Evolutionary conservation across 1,284 basidiomycete species (phyloP).

Genomic region (Ganoderma boninense): DNA sequence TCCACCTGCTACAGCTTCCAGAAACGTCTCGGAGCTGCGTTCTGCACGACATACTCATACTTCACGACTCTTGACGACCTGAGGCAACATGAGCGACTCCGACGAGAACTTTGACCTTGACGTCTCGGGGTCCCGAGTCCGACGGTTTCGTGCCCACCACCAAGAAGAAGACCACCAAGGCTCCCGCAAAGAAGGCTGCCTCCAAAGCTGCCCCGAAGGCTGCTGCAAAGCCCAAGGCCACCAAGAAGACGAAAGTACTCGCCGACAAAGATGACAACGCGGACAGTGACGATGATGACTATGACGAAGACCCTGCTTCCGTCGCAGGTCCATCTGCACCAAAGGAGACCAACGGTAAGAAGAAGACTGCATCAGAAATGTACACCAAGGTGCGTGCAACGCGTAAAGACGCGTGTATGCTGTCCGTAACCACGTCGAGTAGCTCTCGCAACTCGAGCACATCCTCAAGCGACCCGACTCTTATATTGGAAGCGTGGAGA

Average conservation of each 20-base stretch:
- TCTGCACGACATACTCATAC: not conserved
- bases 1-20: not conserved
- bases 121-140: slow-evolving; percentile 65
- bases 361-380: slow-evolving; percentile 92
- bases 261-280: slow-evolving; percentile 69
- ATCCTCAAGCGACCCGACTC: slow-evolving; percentile 97
- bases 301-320: slow-evolving; percentile 51
- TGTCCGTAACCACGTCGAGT: slow-evolving; percentile 17
- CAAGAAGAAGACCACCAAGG: slow-evolving; percentile 59
- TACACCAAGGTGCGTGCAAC: slow-evolving; percentile 82
- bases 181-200: slow-evolving; percentile 47
- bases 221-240: slow-evolving; percentile 62
- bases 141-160: slow-evolving; percentile 71
- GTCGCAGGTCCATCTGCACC: slow-evolving; percentile 42
- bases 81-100: slow-evolving; percentile 58
- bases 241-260: slow-evolving; percentile 81
- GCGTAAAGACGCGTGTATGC: slow-evolving; percentile 7
- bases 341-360: slow-evolving; percentile 51
- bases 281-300: slow-evolving; percentile 49
- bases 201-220: slow-evolving; percentile 53
- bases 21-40: no score
- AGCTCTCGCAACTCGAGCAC: slow-evolving; percentile 97
- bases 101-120: slow-evolving; percentile 75
- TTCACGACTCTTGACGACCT: slow-evolving; percentile 9
- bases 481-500: slow-evolving; percentile 96